A percentile compares a stretch with the other conserved stretches of the same genome.
Evolutionary conservation across 169 alveolate genomes (phyloP).

Genomic region (Plasmodium cynomolgi): DNA sequence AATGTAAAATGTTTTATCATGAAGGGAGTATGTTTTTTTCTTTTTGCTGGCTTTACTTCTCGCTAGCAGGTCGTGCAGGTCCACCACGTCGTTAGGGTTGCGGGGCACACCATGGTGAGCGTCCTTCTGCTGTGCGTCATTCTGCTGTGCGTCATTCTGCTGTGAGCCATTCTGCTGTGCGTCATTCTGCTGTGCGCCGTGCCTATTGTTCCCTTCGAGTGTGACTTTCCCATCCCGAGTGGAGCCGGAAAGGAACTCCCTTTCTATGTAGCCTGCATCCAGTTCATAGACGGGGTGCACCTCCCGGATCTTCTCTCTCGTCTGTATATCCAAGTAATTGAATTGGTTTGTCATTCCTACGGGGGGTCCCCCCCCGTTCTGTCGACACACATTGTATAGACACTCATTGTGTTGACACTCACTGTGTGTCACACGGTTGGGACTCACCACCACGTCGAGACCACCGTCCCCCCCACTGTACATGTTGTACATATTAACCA

Average conservation of each 20-base stretch:
- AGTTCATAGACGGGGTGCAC: slow-evolving; percentile 11
- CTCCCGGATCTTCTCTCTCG: background rate
- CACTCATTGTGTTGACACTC: background rate
- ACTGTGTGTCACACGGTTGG: background rate
- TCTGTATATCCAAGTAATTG: background rate
- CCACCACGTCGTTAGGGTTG: background rate
- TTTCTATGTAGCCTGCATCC: slow-evolving; percentile 17
- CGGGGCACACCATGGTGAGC: background rate
- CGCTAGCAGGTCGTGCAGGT: slow-evolving; percentile 1
- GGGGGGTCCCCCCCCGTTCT: background rate
- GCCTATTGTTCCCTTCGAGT: background rate
- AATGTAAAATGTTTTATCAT: slow-evolving; percentile 54
- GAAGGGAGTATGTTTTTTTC: background rate
- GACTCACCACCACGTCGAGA: background rate
- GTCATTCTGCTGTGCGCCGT: background rate
- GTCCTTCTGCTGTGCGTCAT: background rate
- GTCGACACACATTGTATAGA: background rate
- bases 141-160: background rate
- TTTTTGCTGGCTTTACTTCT: background rate
- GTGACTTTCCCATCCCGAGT: background rate
- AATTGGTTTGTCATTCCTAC: background rate
- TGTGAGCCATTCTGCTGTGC: background rate
- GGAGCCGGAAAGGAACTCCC: slow-evolving; percentile 3
- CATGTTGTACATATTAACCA: background rate
- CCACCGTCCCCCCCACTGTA: background rate